phyloP scores from a whole-genome alignment of 768 basidiomycete species.

The Dioszegia crocea region DNA sequence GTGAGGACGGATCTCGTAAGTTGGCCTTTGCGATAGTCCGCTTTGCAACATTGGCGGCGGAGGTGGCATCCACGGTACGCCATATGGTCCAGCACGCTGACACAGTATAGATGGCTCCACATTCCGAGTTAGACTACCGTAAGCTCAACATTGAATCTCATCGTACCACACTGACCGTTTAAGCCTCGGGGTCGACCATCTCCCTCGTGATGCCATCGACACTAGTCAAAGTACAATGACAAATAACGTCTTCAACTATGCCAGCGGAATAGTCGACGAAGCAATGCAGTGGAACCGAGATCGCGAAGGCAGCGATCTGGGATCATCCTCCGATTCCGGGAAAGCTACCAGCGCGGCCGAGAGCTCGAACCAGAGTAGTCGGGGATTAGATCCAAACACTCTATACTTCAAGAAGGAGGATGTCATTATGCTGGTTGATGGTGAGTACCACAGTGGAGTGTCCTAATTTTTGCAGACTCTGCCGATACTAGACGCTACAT shows the following conservation, averaged over 20 bases:
- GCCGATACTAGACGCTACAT: slow-evolving; percentile 28
- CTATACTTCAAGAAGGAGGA: slow-evolving; percentile 50
- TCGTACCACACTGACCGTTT: background rate
- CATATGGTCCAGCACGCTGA: too few species aligned
- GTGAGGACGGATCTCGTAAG: slow-evolving; percentile 35
- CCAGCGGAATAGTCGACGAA: slow-evolving; percentile 51
- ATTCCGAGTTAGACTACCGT: slow-evolving; percentile 49
- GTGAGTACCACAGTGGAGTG: background rate
- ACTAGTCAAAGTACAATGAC: slow-evolving; percentile 9
- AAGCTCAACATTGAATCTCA: background rate
- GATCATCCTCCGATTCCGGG: slow-evolving; percentile 30
- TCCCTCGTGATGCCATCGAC: slow-evolving; percentile 45
- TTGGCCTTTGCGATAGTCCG: background rate
- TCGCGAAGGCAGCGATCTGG: slow-evolving; percentile 18
- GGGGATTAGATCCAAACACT: slow-evolving; percentile 46
- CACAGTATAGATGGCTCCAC: slow-evolving; percentile 43
- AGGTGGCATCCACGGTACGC: too few species aligned
- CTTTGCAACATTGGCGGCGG: too few species aligned
- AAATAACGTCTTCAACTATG: slow-evolving; percentile 31
- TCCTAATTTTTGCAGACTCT: slow-evolving; percentile 9
- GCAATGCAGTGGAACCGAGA: slow-evolving; percentile 49
- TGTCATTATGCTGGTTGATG: slow-evolving; percentile 46
- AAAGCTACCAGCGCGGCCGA: slow-evolving; percentile 22
- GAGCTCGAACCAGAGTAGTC: slow-evolving; percentile 23
- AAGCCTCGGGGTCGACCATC: slow-evolving; percentile 47